Evolutionary conservation across 805 yeast genomes (phyloP).

Genomic region (Candida jianshihensis): DNA sequence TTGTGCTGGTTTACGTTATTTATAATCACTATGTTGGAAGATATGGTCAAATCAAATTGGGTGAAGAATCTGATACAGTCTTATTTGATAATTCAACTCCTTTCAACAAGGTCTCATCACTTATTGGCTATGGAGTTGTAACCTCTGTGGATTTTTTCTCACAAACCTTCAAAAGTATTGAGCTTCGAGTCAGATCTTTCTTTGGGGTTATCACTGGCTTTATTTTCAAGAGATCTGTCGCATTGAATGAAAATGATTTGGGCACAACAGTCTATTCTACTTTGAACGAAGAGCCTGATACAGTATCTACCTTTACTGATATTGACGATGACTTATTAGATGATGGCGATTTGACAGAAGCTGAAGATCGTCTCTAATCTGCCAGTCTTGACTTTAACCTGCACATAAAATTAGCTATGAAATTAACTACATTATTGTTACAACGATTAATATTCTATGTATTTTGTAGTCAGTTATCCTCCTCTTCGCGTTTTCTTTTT

Average conservation of each 20-base stretch:
- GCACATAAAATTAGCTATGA: background rate
- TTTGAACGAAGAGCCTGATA: constrained; percentile 19
- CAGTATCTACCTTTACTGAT: constrained; percentile 6
- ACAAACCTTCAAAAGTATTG: constrained; percentile 9
- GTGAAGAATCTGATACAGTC: constrained; percentile 65
- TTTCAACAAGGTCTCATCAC: constrained; percentile 39
- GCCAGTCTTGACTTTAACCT: no score
- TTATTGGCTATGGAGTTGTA: constrained; percentile 27
- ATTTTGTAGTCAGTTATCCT: no score
- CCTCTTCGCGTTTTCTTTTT: constrained; percentile 10
- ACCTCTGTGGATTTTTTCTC: constrained; percentile 17
- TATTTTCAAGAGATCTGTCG: constrained; percentile 11
- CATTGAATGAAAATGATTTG: constrained; percentile 12
- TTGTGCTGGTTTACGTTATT: constrained; percentile 57
- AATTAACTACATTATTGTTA: background rate
- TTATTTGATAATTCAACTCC: constrained; percentile 58
- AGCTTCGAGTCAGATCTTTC: background rate
- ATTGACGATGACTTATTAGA: constrained; percentile 20
- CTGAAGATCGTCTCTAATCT: constrained; percentile 17
- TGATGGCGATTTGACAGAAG: constrained; percentile 25
- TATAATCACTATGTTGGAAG: constrained; percentile 76
- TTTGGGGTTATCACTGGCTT: constrained; percentile 15
- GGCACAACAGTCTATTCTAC: constrained; percentile 7
- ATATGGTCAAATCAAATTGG: constrained; percentile 82
- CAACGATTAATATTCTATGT: no score